Evolutionary conservation across 2,329 filamentous ascomycete genomes (phyloP), one percentile per base, ranked within the genome.

Genomic region (Alternaria incomplexa): DNA sequence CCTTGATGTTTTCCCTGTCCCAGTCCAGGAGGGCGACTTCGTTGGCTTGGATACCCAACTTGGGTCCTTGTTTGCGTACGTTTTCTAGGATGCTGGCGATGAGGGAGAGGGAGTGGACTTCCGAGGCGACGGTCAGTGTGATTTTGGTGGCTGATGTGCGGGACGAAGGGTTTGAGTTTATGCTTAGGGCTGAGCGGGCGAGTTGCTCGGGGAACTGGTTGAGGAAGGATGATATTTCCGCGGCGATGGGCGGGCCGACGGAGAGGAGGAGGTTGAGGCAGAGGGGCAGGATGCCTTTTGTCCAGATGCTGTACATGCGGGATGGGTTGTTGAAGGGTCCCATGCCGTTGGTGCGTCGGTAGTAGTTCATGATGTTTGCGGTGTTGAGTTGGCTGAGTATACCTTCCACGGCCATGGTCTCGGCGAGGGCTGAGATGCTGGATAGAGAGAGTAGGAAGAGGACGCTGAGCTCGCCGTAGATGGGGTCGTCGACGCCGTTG

Each of bases 381-480:
- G 91, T 91, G 20, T 91, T 88, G 54, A 98, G 84, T 64, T 93
- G 91, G 70, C 90, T 88, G 6, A 99, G 86, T 13, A 97, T 85
- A 30, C 92, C 93, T 71, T 97, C 93, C 44, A 93, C 90, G 0
- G 95, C 96, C 71, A 99, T 89, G 66, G 96, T 91, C 77, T 98
- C 95, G 3, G 96, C 95, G 55, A 98, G 86, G 17, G 88, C 81
- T 0, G 92, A 91, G 13, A 98, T 86, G 13, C 88, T 90, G 1
- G 94, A 97, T 12, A 99, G 86, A 69, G 97, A 92, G 22, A 97
- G 88, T 13, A 99, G 85, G 80, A 98, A 96, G 25, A 94, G 86
- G 44, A 97, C 86, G 72, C 92, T 92, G n/a, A 97, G 87, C 76
- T 97, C 94, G 67, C 94, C 96, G 78, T 97, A 98, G 28, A 98